Evolutionary conservation across 2,329 filamentous ascomycete species (phyloP).

Genomic region (Fusarium sp.): DNA sequence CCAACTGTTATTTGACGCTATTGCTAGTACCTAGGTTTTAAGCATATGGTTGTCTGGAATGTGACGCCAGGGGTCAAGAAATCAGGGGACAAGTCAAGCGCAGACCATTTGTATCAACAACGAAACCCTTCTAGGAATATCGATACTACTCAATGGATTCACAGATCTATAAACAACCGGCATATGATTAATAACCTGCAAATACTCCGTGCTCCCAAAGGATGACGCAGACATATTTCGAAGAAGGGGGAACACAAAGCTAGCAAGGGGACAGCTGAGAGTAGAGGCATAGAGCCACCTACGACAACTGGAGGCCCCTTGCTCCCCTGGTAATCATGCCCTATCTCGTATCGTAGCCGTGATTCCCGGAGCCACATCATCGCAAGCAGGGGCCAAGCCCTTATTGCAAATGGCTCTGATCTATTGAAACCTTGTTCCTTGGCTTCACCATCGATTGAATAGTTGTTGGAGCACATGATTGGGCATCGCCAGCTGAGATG

Average conservation of each 20-base stretch:
- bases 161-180: rapidly evolving
- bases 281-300: not conserved
- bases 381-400: not conserved
- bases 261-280: not conserved
- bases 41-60: not conserved
- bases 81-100: not conserved
- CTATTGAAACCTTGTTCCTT: not conserved
- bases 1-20: not conserved
- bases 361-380: not conserved
- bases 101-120: not conserved
- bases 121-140: rapidly evolving
- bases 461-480: not conserved
- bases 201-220: not conserved
- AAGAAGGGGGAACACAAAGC: not conserved
- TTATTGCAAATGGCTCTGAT: not conserved
- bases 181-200: not conserved
- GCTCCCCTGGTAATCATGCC: not conserved
- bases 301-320: not conserved
- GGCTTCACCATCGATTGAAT: rapidly evolving
- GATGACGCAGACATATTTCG: not conserved
- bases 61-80: not conserved
- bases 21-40: not conserved
- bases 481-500: too few relatives aligned
- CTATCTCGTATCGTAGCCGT: not conserved
- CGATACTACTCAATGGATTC: rapidly evolving